A percentile compares a stretch with the other conserved stretches of the same genome.
Evolutionary conservation across 1,284 basidiomycete genomes (phyloP).

Genomic region (Porodaedalea pini): DNA sequence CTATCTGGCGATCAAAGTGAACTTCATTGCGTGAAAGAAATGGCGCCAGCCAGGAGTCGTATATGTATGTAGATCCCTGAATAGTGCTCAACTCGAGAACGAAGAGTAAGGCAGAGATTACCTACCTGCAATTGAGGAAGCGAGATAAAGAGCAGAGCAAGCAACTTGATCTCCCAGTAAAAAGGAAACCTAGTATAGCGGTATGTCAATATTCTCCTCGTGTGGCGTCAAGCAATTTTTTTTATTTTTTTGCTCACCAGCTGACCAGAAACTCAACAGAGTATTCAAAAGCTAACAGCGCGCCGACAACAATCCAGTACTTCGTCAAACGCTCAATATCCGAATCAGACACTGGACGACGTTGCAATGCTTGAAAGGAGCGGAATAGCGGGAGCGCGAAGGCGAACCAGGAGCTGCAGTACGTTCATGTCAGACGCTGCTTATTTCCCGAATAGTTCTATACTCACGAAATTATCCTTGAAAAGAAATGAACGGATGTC

Average conservation of each 20-base stretch:
- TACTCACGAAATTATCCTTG: constrained; percentile 5
- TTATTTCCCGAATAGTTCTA: not conserved
- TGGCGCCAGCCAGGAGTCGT: constrained; percentile 61
- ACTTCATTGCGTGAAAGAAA: constrained; percentile 63
- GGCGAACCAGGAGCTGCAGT: constrained; percentile 65
- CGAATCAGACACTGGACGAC: constrained; percentile 52
- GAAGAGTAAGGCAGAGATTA: constrained; percentile 1
- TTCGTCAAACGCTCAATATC: constrained; percentile 56
- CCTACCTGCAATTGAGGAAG: constrained; percentile 71
- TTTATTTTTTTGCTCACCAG: constrained; percentile 47
- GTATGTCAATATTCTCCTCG: constrained; percentile 40
- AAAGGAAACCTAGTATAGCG: constrained; percentile 63
- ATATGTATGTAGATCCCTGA: constrained; percentile 74
- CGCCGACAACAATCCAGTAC: constrained; percentile 64
- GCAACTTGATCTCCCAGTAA: constrained; percentile 71
- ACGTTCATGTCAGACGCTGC: not conserved
- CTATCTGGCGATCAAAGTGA: constrained; percentile 63
- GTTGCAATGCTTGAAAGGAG: constrained; percentile 64
- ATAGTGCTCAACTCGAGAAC: constrained; percentile 7
- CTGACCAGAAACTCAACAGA: constrained; percentile 63
- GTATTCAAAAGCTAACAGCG: constrained; percentile 66
- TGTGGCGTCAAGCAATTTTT: constrained; percentile 20
- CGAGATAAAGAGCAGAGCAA: constrained; percentile 69
- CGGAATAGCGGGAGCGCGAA: constrained; percentile 59
- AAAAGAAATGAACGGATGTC: constrained; percentile 7